A percentile compares a stretch with the other conserved stretches of the same genome.
These are phyloP conservation scores for Phlebiopsis flavidoalba DNA, from an alignment of 768 basidiomycete species.

Conservation along the genomic window DNA sequence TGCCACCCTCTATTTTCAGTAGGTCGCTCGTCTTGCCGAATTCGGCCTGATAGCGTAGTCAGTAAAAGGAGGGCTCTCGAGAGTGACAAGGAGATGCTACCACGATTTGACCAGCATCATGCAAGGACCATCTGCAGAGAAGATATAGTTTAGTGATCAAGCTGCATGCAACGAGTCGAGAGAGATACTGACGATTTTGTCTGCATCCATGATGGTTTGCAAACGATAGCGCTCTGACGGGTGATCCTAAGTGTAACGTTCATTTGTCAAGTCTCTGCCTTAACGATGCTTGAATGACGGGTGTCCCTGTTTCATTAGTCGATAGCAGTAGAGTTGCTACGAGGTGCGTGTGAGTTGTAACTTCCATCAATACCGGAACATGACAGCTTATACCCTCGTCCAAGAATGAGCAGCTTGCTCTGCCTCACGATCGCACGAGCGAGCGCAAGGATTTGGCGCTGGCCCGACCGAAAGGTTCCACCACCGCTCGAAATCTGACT, in stretches of 20 bases:
- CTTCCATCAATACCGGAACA: constrained; percentile 4
- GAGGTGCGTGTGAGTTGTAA: not conserved
- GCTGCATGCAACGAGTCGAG: no score
- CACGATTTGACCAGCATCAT: constrained; percentile 36
- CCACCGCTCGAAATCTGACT: constrained; percentile 40
- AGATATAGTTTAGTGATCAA: not conserved
- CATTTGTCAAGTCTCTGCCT: constrained; percentile 36
- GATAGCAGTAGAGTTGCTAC: constrained; percentile 42
- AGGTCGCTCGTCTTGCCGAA: constrained; percentile 46
- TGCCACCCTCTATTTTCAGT: constrained; percentile 43
- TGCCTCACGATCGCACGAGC: constrained; percentile 54
- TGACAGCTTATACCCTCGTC: constrained; percentile 40
- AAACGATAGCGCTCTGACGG: constrained; percentile 57
- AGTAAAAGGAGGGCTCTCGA: not conserved
- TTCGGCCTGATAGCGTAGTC: constrained; percentile 29
- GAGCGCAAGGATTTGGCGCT: constrained; percentile 55
- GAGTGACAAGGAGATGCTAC: not conserved
- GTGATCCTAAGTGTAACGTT: constrained; percentile 49
- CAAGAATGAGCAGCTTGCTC: constrained; percentile 51
- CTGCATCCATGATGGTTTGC: constrained; percentile 56
- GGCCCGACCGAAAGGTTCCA: constrained; percentile 51
- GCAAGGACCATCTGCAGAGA: constrained; percentile 36
- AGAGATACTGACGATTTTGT: constrained; percentile 41
- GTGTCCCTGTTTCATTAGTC: constrained; percentile 57
- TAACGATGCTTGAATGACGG: constrained; percentile 51